Percentiles rank a stretch among this genome's conserved stretches.
These are phyloP conservation scores for Diplocarpon rosae DNA, from an alignment of 2,329 filamentous ascomycete species.

Conservation along the genomic window DNA sequence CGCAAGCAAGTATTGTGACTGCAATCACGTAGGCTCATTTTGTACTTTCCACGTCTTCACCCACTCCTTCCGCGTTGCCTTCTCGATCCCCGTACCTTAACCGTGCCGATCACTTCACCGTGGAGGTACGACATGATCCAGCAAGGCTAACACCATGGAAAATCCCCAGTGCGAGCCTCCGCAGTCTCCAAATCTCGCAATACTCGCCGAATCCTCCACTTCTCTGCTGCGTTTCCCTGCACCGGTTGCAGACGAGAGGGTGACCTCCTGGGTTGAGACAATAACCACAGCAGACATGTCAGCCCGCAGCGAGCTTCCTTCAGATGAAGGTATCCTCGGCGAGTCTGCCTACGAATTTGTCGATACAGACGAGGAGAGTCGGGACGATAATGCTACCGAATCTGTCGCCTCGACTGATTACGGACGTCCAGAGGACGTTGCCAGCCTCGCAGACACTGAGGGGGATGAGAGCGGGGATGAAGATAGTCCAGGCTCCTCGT, in stretches of 20 bases:
- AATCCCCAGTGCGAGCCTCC: constrained; percentile 16
- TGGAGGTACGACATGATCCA: constrained; percentile 17
- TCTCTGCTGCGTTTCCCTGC: constrained; percentile 19
- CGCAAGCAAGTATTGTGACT: not conserved
- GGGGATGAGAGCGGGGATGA: constrained; percentile 27
- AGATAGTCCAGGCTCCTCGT: constrained; percentile 9
- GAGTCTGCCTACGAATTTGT: constrained; percentile 28
- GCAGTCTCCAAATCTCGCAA: constrained; percentile 9
- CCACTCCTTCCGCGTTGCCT: constrained; percentile 1
- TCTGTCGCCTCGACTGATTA: constrained; percentile 28
- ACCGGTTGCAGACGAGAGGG: constrained; percentile 20
- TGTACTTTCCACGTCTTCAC: constrained; percentile 4
- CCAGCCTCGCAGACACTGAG: constrained; percentile 28
- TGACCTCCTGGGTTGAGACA: constrained; percentile 23
- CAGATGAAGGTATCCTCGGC: constrained; percentile 24
- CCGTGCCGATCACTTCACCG: not conserved
- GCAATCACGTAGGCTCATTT: constrained; percentile 10
- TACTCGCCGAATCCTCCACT: constrained; percentile 11
- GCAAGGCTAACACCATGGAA: constrained; percentile 27
- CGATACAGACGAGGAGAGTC: constrained; percentile 27
- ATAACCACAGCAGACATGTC: constrained; percentile 22
- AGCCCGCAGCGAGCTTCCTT: constrained; percentile 18
- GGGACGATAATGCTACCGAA: constrained; percentile 27
- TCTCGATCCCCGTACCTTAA: constrained; percentile 1
- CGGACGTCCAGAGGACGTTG: constrained; percentile 26